phyloP scores from a whole-genome alignment of 768 basidiomycete genomes.

The Pseudohyphozyma bogoriensis region DNA sequence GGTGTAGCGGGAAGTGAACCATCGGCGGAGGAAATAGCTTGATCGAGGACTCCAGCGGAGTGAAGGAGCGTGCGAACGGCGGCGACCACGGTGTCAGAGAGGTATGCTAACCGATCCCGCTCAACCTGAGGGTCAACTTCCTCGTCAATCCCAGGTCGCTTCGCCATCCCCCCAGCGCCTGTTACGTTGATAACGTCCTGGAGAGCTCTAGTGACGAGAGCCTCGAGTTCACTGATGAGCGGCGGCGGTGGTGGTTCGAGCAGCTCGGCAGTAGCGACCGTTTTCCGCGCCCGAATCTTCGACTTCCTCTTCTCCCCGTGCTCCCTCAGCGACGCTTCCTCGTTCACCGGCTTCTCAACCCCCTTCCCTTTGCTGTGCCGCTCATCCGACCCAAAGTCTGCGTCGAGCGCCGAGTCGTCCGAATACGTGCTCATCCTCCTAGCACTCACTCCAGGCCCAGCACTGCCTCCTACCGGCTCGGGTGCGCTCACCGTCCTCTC shows the following conservation, averaged over 20 bases:
- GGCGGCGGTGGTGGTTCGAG: constrained; percentile 22
- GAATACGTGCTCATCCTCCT: constrained; percentile 63
- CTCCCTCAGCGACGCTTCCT: no score
- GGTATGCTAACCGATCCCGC: constrained; percentile 9
- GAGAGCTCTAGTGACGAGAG: constrained; percentile 6
- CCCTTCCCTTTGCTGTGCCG: not conserved
- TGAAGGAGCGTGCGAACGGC: constrained; percentile 20
- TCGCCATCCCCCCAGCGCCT: not conserved
- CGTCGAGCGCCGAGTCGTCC: constrained; percentile 63
- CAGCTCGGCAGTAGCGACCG: constrained; percentile 5
- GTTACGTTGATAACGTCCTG: constrained; percentile 6
- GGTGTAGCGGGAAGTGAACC: no score
- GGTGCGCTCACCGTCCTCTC: constrained; percentile 11
- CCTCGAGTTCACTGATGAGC: constrained; percentile 19
- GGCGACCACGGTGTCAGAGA: constrained; percentile 19
- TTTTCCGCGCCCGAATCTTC: not conserved
- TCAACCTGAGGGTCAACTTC: constrained; percentile 2
- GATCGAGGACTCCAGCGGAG: constrained; percentile 19
- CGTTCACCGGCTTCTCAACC: not conserved
- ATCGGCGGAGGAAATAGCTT: not conserved
- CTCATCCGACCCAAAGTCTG: constrained; percentile 2
- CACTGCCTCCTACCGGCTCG: not conserved
- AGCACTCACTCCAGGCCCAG: not conserved
- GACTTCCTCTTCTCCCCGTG: no score
- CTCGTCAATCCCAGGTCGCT: not conserved